phyloP scores from a whole-genome alignment of 2,329 filamentous ascomycete species.

The Colletotrichum trifolii region DNA sequence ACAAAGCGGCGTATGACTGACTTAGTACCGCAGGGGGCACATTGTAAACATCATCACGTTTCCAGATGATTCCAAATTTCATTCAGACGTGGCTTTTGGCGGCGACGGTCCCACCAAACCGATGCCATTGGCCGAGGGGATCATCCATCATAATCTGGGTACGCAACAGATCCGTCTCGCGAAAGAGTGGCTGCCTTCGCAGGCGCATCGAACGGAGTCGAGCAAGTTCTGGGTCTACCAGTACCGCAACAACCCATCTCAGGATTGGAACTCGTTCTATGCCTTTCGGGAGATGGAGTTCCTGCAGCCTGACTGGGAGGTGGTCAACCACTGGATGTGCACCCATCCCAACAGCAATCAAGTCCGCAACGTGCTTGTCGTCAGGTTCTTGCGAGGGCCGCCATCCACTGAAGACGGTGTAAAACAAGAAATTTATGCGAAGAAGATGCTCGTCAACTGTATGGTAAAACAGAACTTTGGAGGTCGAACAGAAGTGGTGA shows the following conservation, averaged over 20 bases:
- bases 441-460: constrained; percentile 62
- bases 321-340: constrained; percentile 69
- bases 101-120: constrained; percentile 69
- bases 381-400: constrained; percentile 62
- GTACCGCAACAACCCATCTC: constrained; percentile 59
- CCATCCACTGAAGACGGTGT: constrained; percentile 48
- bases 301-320: constrained; percentile 67
- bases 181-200: constrained; percentile 58
- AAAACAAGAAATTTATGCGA: constrained; percentile 60
- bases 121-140: constrained; percentile 60
- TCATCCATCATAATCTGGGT: constrained; percentile 60
- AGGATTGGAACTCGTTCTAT: constrained; percentile 70
- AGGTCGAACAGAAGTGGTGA: constrained; percentile 60
- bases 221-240: constrained; percentile 72
- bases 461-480: constrained; percentile 64
- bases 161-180: constrained; percentile 67
- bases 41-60: constrained; percentile 72
- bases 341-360: constrained; percentile 63
- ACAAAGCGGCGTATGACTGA: constrained; percentile 15
- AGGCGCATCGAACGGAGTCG: constrained; percentile 52
- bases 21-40: constrained; percentile 53
- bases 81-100: constrained; percentile 73
- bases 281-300: constrained; percentile 76
- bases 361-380: constrained; percentile 62
- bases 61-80: constrained; percentile 57